phyloP scores from a whole-genome alignment of 768 basidiomycete species.

The Leccinum longicurvipes region DNA sequence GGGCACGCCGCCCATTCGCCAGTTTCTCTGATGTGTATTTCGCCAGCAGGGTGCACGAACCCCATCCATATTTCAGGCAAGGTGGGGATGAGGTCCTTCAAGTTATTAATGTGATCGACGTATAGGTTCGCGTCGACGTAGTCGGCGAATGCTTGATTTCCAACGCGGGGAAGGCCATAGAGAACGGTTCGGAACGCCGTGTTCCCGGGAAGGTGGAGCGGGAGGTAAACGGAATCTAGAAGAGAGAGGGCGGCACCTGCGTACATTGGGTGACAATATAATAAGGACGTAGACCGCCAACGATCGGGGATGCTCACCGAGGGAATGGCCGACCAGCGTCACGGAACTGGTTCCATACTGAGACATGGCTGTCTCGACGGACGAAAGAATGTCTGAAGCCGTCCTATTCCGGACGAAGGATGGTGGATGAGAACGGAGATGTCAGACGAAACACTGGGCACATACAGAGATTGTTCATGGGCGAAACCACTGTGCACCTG shows the following conservation, averaged over 20 bases:
- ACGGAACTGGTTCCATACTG: slow-evolving; percentile 33
- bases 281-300: neutral
- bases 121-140: slow-evolving; percentile 44
- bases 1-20: no score
- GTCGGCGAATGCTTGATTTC: slow-evolving; percentile 58
- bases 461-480: slow-evolving; percentile 41
- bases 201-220: slow-evolving; percentile 28
- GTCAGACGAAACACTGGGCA: neutral
- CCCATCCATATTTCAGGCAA: slow-evolving; percentile 32
- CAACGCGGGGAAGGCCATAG: slow-evolving; percentile 39
- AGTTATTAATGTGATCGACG: slow-evolving; percentile 54
- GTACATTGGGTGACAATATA: neutral
- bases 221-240: slow-evolving; percentile 37
- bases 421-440: neutral
- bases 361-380: slow-evolving; percentile 39
- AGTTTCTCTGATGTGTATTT: slow-evolving; percentile 41
- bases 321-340: slow-evolving; percentile 41
- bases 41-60: slow-evolving; percentile 38
- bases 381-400: slow-evolving; percentile 29
- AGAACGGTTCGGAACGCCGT: slow-evolving; percentile 27
- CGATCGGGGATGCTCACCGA: slow-evolving; percentile 21
- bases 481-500: slow-evolving; percentile 46
- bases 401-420: slow-evolving; percentile 37
- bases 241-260: slow-evolving; percentile 20
- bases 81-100: slow-evolving; percentile 37